Evolutionary conservation across 2,329 filamentous ascomycete genomes (phyloP), one percentile per base, ranked within the genome.

Genomic region (Fusarium piperis): DNA sequence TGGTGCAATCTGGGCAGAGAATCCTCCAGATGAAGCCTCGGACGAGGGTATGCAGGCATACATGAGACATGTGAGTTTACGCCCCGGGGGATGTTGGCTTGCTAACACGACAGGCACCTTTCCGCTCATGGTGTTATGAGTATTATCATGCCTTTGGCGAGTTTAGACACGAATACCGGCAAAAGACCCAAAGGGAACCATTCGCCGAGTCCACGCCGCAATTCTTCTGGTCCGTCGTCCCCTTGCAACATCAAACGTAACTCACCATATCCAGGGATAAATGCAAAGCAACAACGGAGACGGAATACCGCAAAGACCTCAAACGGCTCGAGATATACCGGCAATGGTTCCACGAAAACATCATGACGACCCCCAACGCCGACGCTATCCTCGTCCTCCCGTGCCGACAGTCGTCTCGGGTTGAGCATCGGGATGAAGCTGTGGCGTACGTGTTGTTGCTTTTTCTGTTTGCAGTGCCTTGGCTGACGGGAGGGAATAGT

Each of bases 111-210:
- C 16, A 82, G 79, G 76, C 76, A 4, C 71, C 78, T 1, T 81
- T 79, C 32, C 62, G 66, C 3, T 74, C 74, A 2, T 79, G 78
- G 58, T 80, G 78, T 57, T 78, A 79, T 67, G 79, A 80, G 9
- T 81, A 79, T 58, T 80, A 77, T 57, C 72, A 78, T 41, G 59
- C 71, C 6, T 81, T 79, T 59, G 68, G 76, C 16, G 46, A 59
- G 0, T 83, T 82, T 30, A 71, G 76, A 23, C 28, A 64, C 1
- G 65, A 67, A 1, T 82, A 79, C 35, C 36, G 44, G 12, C 30
- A 71, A 30, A 73, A 70, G 20, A 78, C 78, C 35, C 65, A 72
- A 6, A 67, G 58, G 4, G 51, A 71, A 32, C 75, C 80, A 0
- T 80, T 76, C 35, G n/a, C 74, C 7, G 81, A 83, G 38, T 59